A percentile compares a stretch with the other conserved stretches of the same genome.
Evolutionary conservation across 257 asterid genomes (phyloP).

Genomic region (Marsdenia floribunda): DNA sequence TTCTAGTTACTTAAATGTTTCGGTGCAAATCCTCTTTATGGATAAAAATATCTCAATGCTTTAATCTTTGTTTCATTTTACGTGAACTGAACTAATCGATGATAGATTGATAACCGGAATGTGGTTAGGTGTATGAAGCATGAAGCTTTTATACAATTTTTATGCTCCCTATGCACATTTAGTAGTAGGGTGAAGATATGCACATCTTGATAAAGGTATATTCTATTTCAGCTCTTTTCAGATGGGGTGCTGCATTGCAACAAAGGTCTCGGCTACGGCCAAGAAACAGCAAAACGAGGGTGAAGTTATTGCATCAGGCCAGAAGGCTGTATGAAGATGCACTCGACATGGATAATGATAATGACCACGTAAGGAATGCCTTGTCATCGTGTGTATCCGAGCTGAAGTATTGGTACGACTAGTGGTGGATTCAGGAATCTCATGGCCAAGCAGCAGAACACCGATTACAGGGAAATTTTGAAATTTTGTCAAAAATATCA

Average conservation of each 20-base stretch:
- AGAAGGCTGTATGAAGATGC: slow-evolving; percentile 79
- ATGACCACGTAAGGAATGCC: slow-evolving; percentile 53
- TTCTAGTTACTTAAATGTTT: slow-evolving; percentile 7
- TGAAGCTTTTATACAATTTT: not conserved
- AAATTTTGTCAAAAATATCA: too few species aligned
- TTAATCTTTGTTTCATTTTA: slow-evolving; percentile 3
- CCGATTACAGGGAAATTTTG: too few species aligned
- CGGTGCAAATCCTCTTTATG: not conserved
- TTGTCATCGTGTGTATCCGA: slow-evolving; percentile 69
- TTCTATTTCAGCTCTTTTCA: slow-evolving; percentile 68
- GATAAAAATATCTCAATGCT: not conserved
- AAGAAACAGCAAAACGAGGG: slow-evolving; percentile 65
- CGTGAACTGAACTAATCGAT: too few species aligned
- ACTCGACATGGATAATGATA: slow-evolving; percentile 63
- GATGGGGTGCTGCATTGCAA: slow-evolving; percentile 88
- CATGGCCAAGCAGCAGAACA: not conserved
- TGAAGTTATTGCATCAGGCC: slow-evolving; percentile 82
- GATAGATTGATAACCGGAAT: too few species aligned
- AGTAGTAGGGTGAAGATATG: not conserved
- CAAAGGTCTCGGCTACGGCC: slow-evolving; percentile 79
- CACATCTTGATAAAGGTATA: not conserved
- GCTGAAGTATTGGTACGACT: slow-evolving; percentile 56
- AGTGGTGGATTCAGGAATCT: not conserved
- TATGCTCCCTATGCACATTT: not conserved
- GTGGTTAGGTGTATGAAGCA: not conserved